A percentile compares a stretch with the other conserved stretches of the same genome.
Conservation (phyloP, 352 stramenopile genomes). For the Phytopythium chamaehyphon region DNA sequence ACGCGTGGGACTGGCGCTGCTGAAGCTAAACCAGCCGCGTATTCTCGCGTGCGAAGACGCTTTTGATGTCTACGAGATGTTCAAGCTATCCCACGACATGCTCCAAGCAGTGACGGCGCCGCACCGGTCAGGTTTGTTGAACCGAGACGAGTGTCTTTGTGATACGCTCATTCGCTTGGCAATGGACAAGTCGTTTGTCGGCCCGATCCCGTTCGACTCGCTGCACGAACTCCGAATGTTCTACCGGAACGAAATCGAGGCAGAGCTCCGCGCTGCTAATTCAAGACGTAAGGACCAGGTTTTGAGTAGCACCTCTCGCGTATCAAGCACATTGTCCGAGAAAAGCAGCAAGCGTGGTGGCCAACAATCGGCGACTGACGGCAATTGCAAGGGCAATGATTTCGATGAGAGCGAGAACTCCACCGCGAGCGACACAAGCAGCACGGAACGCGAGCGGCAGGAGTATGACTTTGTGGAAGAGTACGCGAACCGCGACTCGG, state of each 20-base stretch:
- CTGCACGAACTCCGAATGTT: conserved; percentile 68
- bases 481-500: conserved; percentile 35
- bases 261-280: conserved; percentile 42
- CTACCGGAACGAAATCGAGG: conserved; percentile 57
- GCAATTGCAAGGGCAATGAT: not conserved
- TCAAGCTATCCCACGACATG: conserved; percentile 67
- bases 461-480: conserved; percentile 86
- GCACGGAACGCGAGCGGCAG: conserved; percentile 28
- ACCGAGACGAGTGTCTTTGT: conserved; percentile 80
- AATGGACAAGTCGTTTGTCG: conserved; percentile 82
- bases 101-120: conserved; percentile 55
- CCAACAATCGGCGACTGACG: not conserved
- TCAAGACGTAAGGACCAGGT: conserved; percentile 16
- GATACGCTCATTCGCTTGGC: conserved; percentile 74
- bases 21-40: conserved; percentile 73
- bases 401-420: conserved; percentile 17
- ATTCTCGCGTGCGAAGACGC: conserved; percentile 73
- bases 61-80: conserved; percentile 82
- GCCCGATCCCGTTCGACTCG: conserved; percentile 66
- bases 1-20: conserved; percentile 72
- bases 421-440: conserved; percentile 16
- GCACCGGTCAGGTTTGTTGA: conserved; percentile 48
- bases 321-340: too few relatives aligned
- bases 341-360: not conserved
- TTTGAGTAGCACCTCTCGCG: not conserved